These are phyloP conservation scores for Oryza rufipogon DNA, from an alignment of 176 grass and related monocot species.

Conservation along the genomic window DNA sequence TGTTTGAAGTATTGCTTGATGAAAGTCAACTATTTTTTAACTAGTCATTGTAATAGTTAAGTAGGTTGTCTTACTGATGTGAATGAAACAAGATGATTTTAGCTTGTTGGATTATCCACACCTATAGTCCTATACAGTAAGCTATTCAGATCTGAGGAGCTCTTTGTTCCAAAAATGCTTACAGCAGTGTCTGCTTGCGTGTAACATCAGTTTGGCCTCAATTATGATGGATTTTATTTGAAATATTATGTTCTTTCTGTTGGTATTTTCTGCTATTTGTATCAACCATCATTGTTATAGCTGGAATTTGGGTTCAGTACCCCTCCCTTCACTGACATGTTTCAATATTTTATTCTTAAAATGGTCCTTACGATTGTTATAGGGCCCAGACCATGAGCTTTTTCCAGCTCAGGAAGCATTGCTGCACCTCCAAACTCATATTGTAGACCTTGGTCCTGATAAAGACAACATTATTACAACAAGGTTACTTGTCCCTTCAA, in stretches of 20 bases:
- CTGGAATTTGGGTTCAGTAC: slow-evolving; percentile 21
- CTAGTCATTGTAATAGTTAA: not conserved
- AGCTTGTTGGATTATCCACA: not conserved
- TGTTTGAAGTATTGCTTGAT: slow-evolving; percentile 19
- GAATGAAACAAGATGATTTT: slow-evolving; percentile 5
- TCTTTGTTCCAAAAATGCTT: not conserved
- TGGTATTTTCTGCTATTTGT: slow-evolving; percentile 12
- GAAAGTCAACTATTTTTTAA: slow-evolving; percentile 1
- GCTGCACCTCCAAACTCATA: slow-evolving; percentile 91
- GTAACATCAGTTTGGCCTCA: not conserved
- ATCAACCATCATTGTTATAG: not conserved
- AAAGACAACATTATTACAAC: slow-evolving; percentile 96
- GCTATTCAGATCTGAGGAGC: not conserved
- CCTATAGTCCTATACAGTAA: not conserved
- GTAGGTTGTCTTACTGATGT: not conserved
- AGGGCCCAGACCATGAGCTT: slow-evolving; percentile 92
- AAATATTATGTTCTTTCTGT: not conserved
- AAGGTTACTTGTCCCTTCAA: slow-evolving; percentile 83
- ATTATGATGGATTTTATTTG: slow-evolving; percentile 12
- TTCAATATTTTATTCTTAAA: slow-evolving; percentile 31
- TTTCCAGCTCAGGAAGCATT: slow-evolving; percentile 95
- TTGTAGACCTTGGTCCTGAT: slow-evolving; percentile 95
- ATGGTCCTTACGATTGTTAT: slow-evolving; percentile 26
- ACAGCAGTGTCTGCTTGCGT: not conserved
- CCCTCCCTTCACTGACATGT: not conserved